These are phyloP conservation scores for Colletotrichum limetticola DNA, from an alignment of 2,329 filamentous ascomycete genomes.

Conservation along the genomic window DNA sequence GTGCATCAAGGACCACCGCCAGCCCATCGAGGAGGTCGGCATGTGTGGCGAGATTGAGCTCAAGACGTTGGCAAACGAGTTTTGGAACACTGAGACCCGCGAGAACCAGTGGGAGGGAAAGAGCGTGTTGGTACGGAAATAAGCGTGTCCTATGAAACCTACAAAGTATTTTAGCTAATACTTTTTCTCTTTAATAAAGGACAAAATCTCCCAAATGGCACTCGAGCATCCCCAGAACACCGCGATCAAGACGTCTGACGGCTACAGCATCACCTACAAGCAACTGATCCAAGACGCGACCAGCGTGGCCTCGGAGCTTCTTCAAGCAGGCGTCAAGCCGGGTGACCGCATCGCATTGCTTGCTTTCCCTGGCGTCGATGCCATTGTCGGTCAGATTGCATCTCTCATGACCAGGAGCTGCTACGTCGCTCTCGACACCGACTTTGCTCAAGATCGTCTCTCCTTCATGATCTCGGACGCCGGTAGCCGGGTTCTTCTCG, in stretches of 20 bases:
- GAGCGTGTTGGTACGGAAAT: slow-evolving; percentile 30
- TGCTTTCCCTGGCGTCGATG: slow-evolving; percentile 37
- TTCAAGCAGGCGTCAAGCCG: not conserved
- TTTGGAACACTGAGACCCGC: slow-evolving; percentile 37
- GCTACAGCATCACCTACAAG: slow-evolving; percentile 38
- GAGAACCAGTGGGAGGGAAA: slow-evolving; percentile 37
- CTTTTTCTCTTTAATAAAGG: slow-evolving; percentile 7
- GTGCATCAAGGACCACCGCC: slow-evolving; percentile 40
- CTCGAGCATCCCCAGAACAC: slow-evolving; percentile 38
- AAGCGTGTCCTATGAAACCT: not conserved
- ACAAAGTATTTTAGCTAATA: not conserved
- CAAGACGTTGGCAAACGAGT: slow-evolving; percentile 35
- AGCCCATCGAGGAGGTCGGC: slow-evolving; percentile 39
- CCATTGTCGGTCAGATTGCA: slow-evolving; percentile 38
- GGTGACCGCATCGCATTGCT: not conserved
- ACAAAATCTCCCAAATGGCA: slow-evolving; percentile 38
- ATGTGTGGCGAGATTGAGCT: slow-evolving; percentile 40
- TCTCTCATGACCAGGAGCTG: slow-evolving; percentile 38
- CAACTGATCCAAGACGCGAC: slow-evolving; percentile 38
- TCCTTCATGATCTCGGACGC: slow-evolving; percentile 40
- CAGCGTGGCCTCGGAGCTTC: slow-evolving; percentile 37
- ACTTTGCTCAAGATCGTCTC: slow-evolving; percentile 40
- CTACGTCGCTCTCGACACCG: slow-evolving; percentile 41
- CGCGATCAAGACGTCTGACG: slow-evolving; percentile 41
- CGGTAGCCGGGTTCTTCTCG: slow-evolving; percentile 19